A percentile compares a stretch with the other conserved stretches of the same genome.
phyloP scores from a whole-genome alignment of 1,284 basidiomycete genomes.

The Cystobasidiaceae sp. region DNA sequence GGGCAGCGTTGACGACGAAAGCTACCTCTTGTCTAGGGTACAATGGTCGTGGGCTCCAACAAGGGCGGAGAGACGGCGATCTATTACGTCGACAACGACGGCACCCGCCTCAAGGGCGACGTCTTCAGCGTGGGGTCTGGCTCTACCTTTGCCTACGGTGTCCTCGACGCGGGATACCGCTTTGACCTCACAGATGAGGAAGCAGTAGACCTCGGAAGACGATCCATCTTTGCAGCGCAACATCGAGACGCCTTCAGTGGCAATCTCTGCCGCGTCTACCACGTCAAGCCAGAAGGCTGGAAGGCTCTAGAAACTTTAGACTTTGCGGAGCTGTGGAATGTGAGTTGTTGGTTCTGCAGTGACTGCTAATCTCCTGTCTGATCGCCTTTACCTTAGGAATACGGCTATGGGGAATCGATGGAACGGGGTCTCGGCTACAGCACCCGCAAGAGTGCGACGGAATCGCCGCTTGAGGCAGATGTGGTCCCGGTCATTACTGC shows the following conservation, averaged over 20 bases:
- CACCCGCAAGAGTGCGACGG: too few species aligned
- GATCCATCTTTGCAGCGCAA: slow-evolving; percentile 95
- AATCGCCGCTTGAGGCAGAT: too few species aligned
- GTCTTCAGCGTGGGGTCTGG: slow-evolving; percentile 98
- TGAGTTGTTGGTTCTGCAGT: too few species aligned
- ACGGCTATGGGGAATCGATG: too few species aligned
- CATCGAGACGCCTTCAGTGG: slow-evolving; percentile 96
- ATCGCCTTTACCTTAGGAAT: too few species aligned
- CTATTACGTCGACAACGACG: slow-evolving; percentile 98
- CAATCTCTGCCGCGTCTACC: slow-evolving; percentile 91
- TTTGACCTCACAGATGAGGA: slow-evolving; percentile 94
- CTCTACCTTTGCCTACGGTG: slow-evolving; percentile 97
- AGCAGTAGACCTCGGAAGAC: slow-evolving; percentile 86
- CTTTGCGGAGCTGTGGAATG: slow-evolving; percentile 39
- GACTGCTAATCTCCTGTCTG: too few species aligned
- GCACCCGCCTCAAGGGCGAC: slow-evolving; percentile 89
- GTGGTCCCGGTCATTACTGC: too few species aligned
- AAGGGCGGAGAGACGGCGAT: slow-evolving; percentile 97
- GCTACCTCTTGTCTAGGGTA: slow-evolving; percentile 57
- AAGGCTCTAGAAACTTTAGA: slow-evolving; percentile 42
- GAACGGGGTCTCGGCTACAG: too few species aligned
- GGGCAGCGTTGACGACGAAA: neutral
- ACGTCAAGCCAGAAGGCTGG: slow-evolving; percentile 86
- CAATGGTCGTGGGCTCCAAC: slow-evolving; percentile 99
- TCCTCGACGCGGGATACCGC: slow-evolving; percentile 72